Conservation (phyloP, 306 rosid species). For the Senna tora region DNA sequence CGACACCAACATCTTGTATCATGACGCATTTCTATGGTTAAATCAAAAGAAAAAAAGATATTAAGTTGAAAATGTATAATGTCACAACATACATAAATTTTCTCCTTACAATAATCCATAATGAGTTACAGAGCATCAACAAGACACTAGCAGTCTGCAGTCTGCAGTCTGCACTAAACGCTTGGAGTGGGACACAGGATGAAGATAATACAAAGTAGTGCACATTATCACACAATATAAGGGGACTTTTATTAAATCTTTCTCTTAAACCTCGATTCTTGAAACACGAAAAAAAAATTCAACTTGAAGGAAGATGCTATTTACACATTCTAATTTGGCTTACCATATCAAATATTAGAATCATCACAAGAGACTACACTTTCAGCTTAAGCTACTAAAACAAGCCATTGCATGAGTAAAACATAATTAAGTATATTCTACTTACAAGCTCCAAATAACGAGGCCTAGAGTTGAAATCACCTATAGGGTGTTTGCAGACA, state of each 20-base stretch:
- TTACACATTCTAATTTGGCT: not conserved
- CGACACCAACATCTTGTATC: no score
- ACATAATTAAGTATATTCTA: not conserved
- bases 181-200: no score
- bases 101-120: no score
- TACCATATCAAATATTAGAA: not conserved
- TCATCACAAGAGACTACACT: not conserved
- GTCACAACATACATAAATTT: no score
- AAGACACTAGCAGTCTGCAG: no score
- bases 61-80: no score
- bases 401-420: not conserved
- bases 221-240: not conserved
- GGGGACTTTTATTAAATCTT: not conserved
- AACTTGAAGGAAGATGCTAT: not conserved
- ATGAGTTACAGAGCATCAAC: no score
- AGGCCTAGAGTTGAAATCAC: not conserved
- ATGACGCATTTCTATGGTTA: no score
- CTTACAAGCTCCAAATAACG: conserved; percentile 28
- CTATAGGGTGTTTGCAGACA: not conserved
- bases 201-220: no score
- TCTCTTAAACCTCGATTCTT: not conserved
- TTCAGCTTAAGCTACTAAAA: not conserved
- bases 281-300: not conserved
- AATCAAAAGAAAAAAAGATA: no score
- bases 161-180: no score